Evolutionary conservation across 495 filamentous ascomycete species (phyloP).

Genomic region (Amorphotheca resinae): DNA sequence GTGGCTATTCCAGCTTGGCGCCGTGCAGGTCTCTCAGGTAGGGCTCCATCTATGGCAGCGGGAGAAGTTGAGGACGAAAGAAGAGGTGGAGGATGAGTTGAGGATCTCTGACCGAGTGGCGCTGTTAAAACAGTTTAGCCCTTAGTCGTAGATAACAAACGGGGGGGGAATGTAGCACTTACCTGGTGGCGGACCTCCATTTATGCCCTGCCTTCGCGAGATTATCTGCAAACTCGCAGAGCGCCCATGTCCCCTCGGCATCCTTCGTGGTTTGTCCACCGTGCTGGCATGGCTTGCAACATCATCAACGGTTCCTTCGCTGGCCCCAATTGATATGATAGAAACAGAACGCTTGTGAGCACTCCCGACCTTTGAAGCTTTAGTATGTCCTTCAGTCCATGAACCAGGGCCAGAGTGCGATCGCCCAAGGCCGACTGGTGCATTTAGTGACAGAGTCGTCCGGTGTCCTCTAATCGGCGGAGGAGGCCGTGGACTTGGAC

Average conservation of each 20-base stretch:
- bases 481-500: slow-evolving; percentile 10
- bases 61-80: slow-evolving; percentile 14
- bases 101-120: slow-evolving; percentile 25
- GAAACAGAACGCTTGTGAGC: slow-evolving; percentile 67
- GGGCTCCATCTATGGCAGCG: neutral
- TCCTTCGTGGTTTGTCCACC: slow-evolving; percentile 29
- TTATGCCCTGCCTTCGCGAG: slow-evolving; percentile 34
- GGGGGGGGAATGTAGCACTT: slow-evolving; percentile 5
- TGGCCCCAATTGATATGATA: slow-evolving; percentile 81
- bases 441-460: slow-evolving; percentile 45
- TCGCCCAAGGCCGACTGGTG: slow-evolving; percentile 26
- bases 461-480: slow-evolving; percentile 37
- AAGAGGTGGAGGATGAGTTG: slow-evolving; percentile 20
- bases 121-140: slow-evolving; percentile 17
- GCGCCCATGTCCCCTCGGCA: slow-evolving; percentile 54
- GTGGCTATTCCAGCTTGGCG: slow-evolving; percentile 27
- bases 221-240: slow-evolving; percentile 75
- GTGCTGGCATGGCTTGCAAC: slow-evolving; percentile 27
- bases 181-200: slow-evolving; percentile 36
- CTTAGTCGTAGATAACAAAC: neutral
- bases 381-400: slow-evolving; percentile 11
- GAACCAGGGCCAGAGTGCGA: slow-evolving; percentile 16
- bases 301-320: slow-evolving; percentile 35
- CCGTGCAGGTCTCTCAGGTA: slow-evolving; percentile 16
- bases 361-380: slow-evolving; percentile 4